phyloP scores from a whole-genome alignment of 331 rosid species.

The Malus hybrid region DNA sequence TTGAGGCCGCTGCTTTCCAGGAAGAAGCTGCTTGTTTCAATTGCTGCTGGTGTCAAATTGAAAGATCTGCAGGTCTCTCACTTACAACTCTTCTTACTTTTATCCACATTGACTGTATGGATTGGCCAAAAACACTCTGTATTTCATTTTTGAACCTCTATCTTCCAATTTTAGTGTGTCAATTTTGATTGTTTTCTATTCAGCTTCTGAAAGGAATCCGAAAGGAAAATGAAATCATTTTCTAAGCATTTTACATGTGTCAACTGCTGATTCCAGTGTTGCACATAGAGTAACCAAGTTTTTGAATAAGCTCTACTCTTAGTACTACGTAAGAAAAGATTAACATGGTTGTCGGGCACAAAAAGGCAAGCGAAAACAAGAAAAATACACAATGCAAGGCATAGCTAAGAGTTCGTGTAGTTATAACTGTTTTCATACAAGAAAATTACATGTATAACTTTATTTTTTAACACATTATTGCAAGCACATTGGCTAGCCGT shows the following conservation, averaged over 20 bases:
- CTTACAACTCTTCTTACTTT: background rate
- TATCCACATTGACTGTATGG: background rate
- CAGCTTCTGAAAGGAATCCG: background rate
- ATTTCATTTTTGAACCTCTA: background rate
- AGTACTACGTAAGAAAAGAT: background rate
- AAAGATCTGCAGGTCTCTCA: constrained; percentile 33
- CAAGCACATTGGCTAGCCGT: background rate
- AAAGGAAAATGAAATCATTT: background rate
- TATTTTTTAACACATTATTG: background rate
- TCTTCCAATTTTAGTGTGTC: background rate
- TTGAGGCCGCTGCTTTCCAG: constrained; percentile 30
- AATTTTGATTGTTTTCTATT: background rate
- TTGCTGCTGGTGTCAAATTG: constrained; percentile 40
- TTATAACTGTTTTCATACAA: too few species aligned
- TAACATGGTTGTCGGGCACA: background rate
- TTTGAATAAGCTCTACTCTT: background rate
- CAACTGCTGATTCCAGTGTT: background rate
- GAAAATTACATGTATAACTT: background rate
- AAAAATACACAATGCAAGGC: background rate
- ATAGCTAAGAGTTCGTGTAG: background rate
- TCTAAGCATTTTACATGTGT: background rate
- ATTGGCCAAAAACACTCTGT: background rate
- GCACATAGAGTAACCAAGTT: background rate
- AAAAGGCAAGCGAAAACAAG: background rate
- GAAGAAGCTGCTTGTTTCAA: constrained; percentile 46